A percentile compares a stretch with the other conserved stretches of the same genome.
These are phyloP conservation scores for Diospyros lotus DNA, from an alignment of 148 eudicot species.

Conservation along the genomic window DNA sequence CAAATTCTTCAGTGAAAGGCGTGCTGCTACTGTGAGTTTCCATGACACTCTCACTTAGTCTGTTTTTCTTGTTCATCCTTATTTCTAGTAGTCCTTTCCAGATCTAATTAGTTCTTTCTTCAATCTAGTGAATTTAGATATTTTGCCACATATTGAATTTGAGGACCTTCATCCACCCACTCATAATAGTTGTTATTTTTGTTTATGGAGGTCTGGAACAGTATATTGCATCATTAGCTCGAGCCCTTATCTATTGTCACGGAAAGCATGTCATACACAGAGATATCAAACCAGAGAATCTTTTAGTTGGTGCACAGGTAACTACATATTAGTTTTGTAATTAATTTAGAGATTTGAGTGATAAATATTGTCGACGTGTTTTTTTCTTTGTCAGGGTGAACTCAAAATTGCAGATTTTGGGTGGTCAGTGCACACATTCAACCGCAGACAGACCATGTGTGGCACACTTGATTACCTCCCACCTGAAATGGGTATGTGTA, in stretches of 20 bases:
- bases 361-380: background rate
- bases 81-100: background rate
- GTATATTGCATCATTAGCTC: constrained; percentile 91
- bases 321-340: constrained; percentile 8
- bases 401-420: constrained; percentile 98
- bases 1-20: constrained; percentile 85
- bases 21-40: constrained; percentile 80
- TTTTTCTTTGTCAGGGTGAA: constrained; percentile 61
- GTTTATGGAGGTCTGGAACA: constrained; percentile 20
- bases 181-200: background rate
- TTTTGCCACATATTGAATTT: too few relatives aligned
- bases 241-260: constrained; percentile 93
- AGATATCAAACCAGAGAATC: constrained; percentile 98
- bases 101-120: background rate
- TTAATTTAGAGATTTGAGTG: background rate
- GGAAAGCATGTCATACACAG: constrained; percentile 96
- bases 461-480: constrained; percentile 97
- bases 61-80: too few relatives aligned
- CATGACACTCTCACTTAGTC: too few relatives aligned
- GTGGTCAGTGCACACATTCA: constrained; percentile 97
- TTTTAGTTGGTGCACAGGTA: constrained; percentile 91
- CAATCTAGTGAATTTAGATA: background rate
- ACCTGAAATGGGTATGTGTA: constrained; percentile 92
- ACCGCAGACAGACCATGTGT: constrained; percentile 93
- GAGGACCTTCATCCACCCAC: background rate